Evolutionary conservation across 129 eudicot species (phyloP).

Genomic region (Centrapalus pauciflorus): DNA sequence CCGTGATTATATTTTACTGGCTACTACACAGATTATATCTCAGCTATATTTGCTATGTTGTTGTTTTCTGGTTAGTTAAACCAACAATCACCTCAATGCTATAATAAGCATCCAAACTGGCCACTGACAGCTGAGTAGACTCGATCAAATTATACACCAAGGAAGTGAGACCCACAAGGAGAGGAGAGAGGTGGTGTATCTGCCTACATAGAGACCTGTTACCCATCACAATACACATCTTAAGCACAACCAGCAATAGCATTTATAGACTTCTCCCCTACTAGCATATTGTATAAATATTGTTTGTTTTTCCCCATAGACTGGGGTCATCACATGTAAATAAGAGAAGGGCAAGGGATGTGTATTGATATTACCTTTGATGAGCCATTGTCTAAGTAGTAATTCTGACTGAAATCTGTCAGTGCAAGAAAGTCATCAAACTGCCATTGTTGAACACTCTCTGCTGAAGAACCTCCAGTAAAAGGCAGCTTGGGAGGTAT

Average conservation of each 20-base stretch:
- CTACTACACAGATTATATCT: too few relatives aligned
- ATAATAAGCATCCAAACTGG: background rate
- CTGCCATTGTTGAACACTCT: conserved; percentile 69
- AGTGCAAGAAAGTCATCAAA: conserved; percentile 72
- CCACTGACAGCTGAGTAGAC: background rate
- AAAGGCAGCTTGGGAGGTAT: conserved; percentile 39
- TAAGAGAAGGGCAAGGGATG: background rate
- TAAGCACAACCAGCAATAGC: background rate
- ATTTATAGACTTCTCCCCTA: background rate
- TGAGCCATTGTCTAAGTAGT: conserved; percentile 51
- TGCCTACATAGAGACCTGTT: background rate
- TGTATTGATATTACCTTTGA: conserved; percentile 83
- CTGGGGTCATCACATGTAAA: background rate
- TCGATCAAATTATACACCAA: background rate
- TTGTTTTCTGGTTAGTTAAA: too few relatives aligned
- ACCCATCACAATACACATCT: background rate
- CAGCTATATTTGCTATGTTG: too few relatives aligned
- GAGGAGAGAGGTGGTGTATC: too few relatives aligned
- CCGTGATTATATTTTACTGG: too few relatives aligned
- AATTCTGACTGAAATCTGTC: conserved; percentile 48
- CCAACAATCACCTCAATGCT: background rate
- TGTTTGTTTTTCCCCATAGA: background rate
- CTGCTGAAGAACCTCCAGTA: conserved; percentile 57
- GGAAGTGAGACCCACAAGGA: background rate
- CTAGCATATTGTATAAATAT: background rate